phyloP scores from a whole-genome alignment of 2,329 filamentous ascomycete species.

The Aspergillus jensenii region DNA sequence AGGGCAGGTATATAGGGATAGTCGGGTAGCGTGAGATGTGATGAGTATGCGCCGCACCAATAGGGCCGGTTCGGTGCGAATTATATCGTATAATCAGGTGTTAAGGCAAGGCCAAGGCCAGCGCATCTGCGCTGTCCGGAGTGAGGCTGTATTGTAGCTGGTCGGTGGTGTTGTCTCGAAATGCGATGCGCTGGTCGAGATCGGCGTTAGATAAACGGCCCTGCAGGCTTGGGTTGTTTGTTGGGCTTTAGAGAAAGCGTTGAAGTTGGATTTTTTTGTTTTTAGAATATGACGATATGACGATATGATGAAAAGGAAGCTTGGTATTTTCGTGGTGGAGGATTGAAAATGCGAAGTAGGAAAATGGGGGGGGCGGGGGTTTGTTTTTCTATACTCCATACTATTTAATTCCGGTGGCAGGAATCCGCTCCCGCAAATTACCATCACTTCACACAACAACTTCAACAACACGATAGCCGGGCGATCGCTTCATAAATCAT shows the following conservation, averaged over 20 bases:
- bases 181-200: conserved; percentile 4
- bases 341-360: background rate
- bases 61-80: background rate
- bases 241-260: background rate
- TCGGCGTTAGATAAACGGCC: conserved; percentile 8
- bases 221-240: background rate
- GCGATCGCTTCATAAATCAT: conserved; percentile 6
- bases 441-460: background rate
- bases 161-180: background rate
- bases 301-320: background rate
- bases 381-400: conserved; percentile 3
- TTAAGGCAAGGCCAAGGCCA: background rate
- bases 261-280: background rate
- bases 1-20: background rate
- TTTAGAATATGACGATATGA: background rate
- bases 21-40: background rate
- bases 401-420: conserved; percentile 8
- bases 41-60: background rate
- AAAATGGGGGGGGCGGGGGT: conserved; percentile 9
- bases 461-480: background rate
- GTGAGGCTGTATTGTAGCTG: background rate
- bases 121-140: conserved; percentile 10
- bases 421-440: background rate
- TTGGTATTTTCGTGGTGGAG: background rate
- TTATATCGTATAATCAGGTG: background rate